These are phyloP conservation scores for Chenopodium berlandieri DNA, from an alignment of 148 eudicot genomes.

Conservation along the genomic window DNA sequence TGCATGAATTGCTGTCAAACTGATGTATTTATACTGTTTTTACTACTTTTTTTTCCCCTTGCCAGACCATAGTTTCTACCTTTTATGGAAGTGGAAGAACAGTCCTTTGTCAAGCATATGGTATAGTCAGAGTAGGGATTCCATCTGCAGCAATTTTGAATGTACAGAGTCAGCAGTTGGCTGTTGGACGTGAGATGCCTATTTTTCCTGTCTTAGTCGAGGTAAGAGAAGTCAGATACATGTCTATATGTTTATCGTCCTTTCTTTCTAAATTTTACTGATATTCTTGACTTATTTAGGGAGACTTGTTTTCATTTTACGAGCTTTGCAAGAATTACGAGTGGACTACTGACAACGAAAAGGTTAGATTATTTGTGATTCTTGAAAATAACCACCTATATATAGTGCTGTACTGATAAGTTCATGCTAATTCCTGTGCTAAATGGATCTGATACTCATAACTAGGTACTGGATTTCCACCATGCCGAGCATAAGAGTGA, in stretches of 20 bases:
- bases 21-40: neutral
- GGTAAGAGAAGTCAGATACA: constrained; percentile 35
- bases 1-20: neutral
- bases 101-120: constrained; percentile 58
- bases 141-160: constrained; percentile 64
- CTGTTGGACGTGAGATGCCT: constrained; percentile 66
- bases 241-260: constrained; percentile 7
- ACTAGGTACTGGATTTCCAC: constrained; percentile 60
- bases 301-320: constrained; percentile 83
- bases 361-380: constrained; percentile 34
- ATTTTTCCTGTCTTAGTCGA: constrained; percentile 64
- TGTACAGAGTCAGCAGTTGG: constrained; percentile 73
- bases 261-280: constrained; percentile 17
- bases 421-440: constrained; percentile 15
- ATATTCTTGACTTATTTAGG: constrained; percentile 37
- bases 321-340: constrained; percentile 73
- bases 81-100: constrained; percentile 53
- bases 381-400: neutral
- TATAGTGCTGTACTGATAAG: neutral
- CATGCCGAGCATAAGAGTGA: constrained; percentile 26
- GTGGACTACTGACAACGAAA: constrained; percentile 64
- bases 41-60: constrained; percentile 10
- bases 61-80: constrained; percentile 56
- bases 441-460: constrained; percentile 7
- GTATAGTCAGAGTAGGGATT: constrained; percentile 61